Conservation (phyloP, 345 rosid species). For the Hibiscus trionum region DNA sequence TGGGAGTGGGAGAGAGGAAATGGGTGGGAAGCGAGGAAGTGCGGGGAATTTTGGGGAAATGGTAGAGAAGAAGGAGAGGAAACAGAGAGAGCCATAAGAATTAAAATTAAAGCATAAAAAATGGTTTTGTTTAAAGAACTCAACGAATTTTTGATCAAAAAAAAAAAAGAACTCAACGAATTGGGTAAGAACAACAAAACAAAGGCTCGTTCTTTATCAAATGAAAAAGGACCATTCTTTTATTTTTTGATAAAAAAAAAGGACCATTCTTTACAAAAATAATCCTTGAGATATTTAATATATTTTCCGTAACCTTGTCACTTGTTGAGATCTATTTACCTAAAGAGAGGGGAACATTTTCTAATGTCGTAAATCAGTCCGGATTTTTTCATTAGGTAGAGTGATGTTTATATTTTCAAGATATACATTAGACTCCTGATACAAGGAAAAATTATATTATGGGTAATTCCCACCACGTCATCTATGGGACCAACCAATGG, state of each 20-base stretch:
- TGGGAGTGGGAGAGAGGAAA: neutral
- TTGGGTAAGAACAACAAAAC: neutral
- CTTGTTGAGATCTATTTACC: too few relatives aligned
- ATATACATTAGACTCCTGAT: too few relatives aligned
- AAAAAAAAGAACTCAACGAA: neutral
- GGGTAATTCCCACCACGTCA: too few relatives aligned
- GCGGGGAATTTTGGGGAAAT: neutral
- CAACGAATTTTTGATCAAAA: neutral
- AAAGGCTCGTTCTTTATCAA: neutral
- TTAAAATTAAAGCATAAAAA: neutral
- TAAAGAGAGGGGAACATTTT: too few relatives aligned
- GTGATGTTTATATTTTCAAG: too few relatives aligned
- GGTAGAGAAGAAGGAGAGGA: neutral
- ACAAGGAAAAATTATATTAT: too few relatives aligned
- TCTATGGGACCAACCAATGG: too few relatives aligned
- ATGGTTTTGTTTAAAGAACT: neutral
- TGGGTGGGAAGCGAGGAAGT: neutral
- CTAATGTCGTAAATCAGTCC: too few relatives aligned
- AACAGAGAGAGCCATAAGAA: slow-evolving; percentile 1
- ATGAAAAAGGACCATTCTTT: neutral
- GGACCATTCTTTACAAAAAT: neutral
- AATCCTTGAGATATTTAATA: neutral
- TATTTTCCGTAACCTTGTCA: too few relatives aligned
- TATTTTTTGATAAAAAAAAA: too few relatives aligned
- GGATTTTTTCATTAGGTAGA: too few relatives aligned